A percentile compares a stretch with the other conserved stretches of the same genome.
Evolutionary conservation across 169 alveolate species (phyloP).

Genomic region (Babesia gibsoni): DNA sequence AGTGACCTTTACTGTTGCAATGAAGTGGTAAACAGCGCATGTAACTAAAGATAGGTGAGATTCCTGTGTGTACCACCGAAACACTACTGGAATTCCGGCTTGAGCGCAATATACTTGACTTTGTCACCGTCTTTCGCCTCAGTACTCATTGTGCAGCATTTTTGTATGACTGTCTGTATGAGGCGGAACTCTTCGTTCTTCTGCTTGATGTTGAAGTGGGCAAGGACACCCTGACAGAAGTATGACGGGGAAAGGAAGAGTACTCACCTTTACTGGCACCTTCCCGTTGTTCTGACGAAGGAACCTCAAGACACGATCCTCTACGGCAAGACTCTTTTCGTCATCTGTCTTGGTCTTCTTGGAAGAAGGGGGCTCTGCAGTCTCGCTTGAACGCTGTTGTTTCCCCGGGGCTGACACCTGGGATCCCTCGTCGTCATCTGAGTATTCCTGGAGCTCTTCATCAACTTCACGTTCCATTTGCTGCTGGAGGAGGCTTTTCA

Average conservation of each 20-base stretch:
- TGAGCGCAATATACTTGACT: slow-evolving; percentile 44
- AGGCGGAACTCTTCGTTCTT: slow-evolving; percentile 60
- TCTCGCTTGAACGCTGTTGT: slow-evolving; percentile 11
- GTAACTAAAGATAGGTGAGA: neutral
- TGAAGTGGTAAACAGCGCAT: neutral
- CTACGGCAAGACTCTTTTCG: slow-evolving; percentile 12
- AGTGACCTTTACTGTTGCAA: neutral
- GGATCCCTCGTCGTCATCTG: slow-evolving; percentile 58
- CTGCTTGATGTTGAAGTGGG: slow-evolving; percentile 52
- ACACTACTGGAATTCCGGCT: slow-evolving; percentile 20
- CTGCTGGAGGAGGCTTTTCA: slow-evolving; percentile 48
- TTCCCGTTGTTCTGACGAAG: slow-evolving; percentile 47
- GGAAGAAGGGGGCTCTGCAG: slow-evolving; percentile 4
- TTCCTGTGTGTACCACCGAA: neutral
- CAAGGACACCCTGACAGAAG: slow-evolving; percentile 35
- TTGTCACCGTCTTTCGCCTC: slow-evolving; percentile 43
- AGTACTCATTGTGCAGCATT: slow-evolving; percentile 38
- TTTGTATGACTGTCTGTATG: slow-evolving; percentile 41
- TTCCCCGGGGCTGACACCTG: slow-evolving; percentile 48
- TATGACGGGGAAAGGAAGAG: neutral
- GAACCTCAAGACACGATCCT: slow-evolving; percentile 29
- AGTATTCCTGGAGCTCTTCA: slow-evolving; percentile 57
- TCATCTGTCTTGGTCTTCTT: slow-evolving; percentile 16
- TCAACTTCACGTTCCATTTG: slow-evolving; percentile 61
- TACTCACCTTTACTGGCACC: slow-evolving; percentile 55